A percentile compares a stretch with the other conserved stretches of the same genome.
phyloP scores from a whole-genome alignment of 495 filamentous ascomycete genomes.

The Xylaria sp. region DNA sequence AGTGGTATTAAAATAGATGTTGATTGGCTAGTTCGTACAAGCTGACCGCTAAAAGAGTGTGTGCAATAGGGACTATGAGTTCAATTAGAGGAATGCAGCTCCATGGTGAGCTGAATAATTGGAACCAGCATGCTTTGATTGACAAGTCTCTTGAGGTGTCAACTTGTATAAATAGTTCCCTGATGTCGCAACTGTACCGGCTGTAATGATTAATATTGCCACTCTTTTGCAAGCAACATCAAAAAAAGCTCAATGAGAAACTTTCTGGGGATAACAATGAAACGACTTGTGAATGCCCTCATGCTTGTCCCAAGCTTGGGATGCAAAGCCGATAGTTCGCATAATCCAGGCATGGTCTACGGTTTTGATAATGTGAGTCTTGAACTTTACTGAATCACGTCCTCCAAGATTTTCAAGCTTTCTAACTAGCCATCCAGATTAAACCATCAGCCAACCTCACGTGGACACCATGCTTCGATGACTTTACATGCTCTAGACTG shows the following conservation, averaged over 20 bases:
- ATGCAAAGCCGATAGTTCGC: constrained; percentile 17
- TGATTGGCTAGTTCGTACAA: constrained; percentile 31
- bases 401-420: constrained; percentile 34
- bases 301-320: constrained; percentile 23
- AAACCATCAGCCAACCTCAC: constrained; percentile 30
- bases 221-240: constrained; percentile 21
- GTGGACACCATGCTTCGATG: constrained; percentile 41
- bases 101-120: neutral
- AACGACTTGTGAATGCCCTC: constrained; percentile 23
- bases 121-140: neutral
- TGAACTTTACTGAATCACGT: constrained; percentile 38
- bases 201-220: constrained; percentile 9
- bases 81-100: neutral
- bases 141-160: constrained; percentile 7
- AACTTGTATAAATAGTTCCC: constrained; percentile 24
- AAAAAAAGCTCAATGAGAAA: constrained; percentile 10
- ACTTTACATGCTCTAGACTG: constrained; percentile 39
- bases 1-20: neutral
- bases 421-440: constrained; percentile 38
- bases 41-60: constrained; percentile 5
- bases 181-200: constrained; percentile 11
- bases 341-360: constrained; percentile 25
- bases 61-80: neutral
- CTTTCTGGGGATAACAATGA: constrained; percentile 21
- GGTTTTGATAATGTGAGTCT: constrained; percentile 33